Evolutionary conservation across 2,329 filamentous ascomycete genomes (phyloP), one percentile per base, ranked within the genome.

Genomic region (Zelopaecilomyces penicillatus): DNA sequence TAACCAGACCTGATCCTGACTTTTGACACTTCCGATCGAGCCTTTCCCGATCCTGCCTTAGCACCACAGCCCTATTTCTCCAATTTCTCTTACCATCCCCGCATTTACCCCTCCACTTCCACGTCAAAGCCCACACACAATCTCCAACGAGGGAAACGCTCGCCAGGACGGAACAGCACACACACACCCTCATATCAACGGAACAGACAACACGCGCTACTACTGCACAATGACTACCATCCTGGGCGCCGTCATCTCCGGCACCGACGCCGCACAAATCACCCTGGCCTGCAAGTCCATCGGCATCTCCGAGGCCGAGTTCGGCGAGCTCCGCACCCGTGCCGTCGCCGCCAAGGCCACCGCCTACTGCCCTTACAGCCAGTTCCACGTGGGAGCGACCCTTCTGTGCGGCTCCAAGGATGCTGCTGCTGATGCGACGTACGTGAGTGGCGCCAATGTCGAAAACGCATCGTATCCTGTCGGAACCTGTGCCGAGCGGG

Each of bases 391-490:
- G 50, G 93, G 93, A 50, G 83, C 86, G 41, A 82, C 85, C 31
- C 67, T 97, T 49, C 80, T 97, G 50, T 62, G 62, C 33, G 59
- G 64, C 8, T 65, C 72, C 30, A 76, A 44, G 29, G 37, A 27
- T 7, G 45, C 30, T 7, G 19, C 19, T 19, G 42, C 32, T 3
- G 12, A 39, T 1, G 11, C 7, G n/a, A 34, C 38, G 4, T 48
- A 48, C 40, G 58, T 62, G 40, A 52, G 54, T 39, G 93, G 93
- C 44, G 89, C 87, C 50, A 95, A 95, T 61, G 81, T 97, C 50
- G 93, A 98, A 69, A 96, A 97, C 62, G 90, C 88, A 1, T 73
- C 85, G 29, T 97, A 95, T 62, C 91, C 93, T 0, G 90, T 96
- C 5, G 88, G 88, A n/a, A 94, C 87, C 3, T 97, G 93, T 65